Evolutionary conservation across 2,329 filamentous ascomycete species (phyloP), one percentile per base, ranked within the genome.

Genomic region (Dryadomyces sulphureus): DNA sequence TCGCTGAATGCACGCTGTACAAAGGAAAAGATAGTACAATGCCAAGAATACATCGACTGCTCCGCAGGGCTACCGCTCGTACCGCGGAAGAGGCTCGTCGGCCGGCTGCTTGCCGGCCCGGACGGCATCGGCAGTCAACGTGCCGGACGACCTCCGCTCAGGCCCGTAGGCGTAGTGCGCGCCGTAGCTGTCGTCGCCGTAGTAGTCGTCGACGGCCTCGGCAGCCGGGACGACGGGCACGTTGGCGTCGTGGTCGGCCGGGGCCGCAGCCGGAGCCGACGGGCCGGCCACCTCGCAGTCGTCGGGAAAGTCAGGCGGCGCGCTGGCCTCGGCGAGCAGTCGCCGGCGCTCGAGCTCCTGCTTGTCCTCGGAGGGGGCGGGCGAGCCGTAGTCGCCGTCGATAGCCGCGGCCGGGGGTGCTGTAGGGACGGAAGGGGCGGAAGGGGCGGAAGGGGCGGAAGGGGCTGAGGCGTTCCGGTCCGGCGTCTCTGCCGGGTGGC

Each of bases 261-360:
- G 11, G 16, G 38, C 38, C 7, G 43, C 35, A 4, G 43, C 17
- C 16, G 41, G 27, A 4, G 35, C 34, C 20, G 24, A 16, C 9
- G 27, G 19, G 6, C 4, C 12, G 32, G 16, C 35, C 42, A 14
- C 25, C 19, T 69, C 65, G 49, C 66, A 67, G 51, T 78, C 74
- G 5, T 71, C 67, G 0, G 72, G 72, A 39, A 77, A 72, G 11
- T 72, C 68, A 4, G 71, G 72, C 5, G 81, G 81, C 8, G 75
- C 74, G 58, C 79, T 83, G 7, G 75, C 75, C 55, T 82, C 72
- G 44, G 69, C 65, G 49, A 83, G 65, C n/a, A 85, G 60, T 34
- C 79, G 68, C 47, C 66, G 72, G 19, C 79, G 69, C 58, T 89
- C 83, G 7, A 87, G 65, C 58, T 93, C 86, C 54, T 81, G 78